Conservation (phyloP, 495 filamentous ascomycete species). For the Daldinia childiae region DNA sequence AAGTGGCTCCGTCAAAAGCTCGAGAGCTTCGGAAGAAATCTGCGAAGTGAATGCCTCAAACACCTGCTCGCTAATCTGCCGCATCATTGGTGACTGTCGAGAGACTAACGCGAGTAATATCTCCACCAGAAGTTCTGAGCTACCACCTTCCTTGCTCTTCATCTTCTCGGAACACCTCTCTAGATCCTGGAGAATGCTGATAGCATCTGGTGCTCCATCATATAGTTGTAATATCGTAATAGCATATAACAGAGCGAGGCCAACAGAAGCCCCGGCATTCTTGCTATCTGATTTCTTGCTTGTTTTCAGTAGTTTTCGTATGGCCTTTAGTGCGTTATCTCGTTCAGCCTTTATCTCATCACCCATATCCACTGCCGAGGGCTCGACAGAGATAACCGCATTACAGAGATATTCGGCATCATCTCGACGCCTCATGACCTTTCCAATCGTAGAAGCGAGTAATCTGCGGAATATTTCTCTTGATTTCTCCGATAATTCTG, state of each 20-base stretch:
- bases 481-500: constrained; percentile 64
- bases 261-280: constrained; percentile 58
- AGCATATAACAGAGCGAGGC: constrained; percentile 85
- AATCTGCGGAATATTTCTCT: constrained; percentile 74
- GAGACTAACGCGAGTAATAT: constrained; percentile 87
- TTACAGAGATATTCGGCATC: constrained; percentile 62
- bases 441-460: constrained; percentile 69
- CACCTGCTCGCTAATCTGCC: constrained; percentile 85
- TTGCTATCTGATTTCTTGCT: constrained; percentile 53
- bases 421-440: constrained; percentile 70
- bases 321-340: constrained; percentile 68
- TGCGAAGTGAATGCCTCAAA: constrained; percentile 80
- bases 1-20: constrained; percentile 77
- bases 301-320: constrained; percentile 74
- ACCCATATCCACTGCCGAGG: constrained; percentile 68
- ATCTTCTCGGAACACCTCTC: constrained; percentile 74
- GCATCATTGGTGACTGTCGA: constrained; percentile 83
- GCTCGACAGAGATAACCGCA: constrained; percentile 57
- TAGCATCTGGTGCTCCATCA: constrained; percentile 84
- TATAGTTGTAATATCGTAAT: constrained; percentile 88
- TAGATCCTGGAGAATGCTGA: constrained; percentile 77
- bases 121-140: constrained; percentile 81
- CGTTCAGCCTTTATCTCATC: constrained; percentile 67
- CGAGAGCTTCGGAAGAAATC: constrained; percentile 75
- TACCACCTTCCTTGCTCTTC: constrained; percentile 66